Evolutionary conservation across 352 stramenopile genomes (phyloP), one percentile per base, ranked within the genome.

Genomic region (Globisporangium irregulare): DNA sequence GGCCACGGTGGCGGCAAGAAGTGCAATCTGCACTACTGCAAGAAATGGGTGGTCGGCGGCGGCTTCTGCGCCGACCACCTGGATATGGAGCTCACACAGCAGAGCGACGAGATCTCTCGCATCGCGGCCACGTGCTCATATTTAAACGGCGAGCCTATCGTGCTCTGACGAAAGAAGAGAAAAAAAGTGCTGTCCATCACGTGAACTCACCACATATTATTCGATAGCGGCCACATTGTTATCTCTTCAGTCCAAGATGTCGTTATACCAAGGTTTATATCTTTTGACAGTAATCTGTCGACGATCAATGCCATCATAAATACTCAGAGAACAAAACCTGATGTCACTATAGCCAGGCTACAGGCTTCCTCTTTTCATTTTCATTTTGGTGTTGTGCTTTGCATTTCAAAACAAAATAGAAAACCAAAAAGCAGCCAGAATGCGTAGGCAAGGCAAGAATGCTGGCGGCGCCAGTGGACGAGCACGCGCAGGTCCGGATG

Each of bases 1-100:
- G 86, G 81, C 18, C 88, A 96, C 66, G 88, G 88, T 2, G 88
- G 87, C 25, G 88, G 88, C 38, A 92, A 92, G 64, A 93, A 94
- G 73, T 95, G 87, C 50, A 75, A 67, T 20, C 78, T 78, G 18
- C 63, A 78, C 43, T 86, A 79, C 50, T 95, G 87, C 80, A 91
- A 89, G 50, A 86, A 84, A 56, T 95, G 87, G 87, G 87, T 95
- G 24, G 55, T 92, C 0, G 87, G 87, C 12, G 87, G 87, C 27
- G 87, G 87, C 54, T 89, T 87, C 64, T 95, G 87, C 66, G 57
- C 71, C 3, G 78, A 90, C 59, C 86, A 95, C 63, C 62, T 89
- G 20, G 80, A 93, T 25, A 66, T 89, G 38, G 80, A 89, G 63
- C 73, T 92, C 15, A 74, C 75, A n/a, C 72, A 73, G 25, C 77